Evolutionary conservation across 495 filamentous ascomycete species (phyloP).

Genomic region (Podospora bellae-mahoneyi): DNA sequence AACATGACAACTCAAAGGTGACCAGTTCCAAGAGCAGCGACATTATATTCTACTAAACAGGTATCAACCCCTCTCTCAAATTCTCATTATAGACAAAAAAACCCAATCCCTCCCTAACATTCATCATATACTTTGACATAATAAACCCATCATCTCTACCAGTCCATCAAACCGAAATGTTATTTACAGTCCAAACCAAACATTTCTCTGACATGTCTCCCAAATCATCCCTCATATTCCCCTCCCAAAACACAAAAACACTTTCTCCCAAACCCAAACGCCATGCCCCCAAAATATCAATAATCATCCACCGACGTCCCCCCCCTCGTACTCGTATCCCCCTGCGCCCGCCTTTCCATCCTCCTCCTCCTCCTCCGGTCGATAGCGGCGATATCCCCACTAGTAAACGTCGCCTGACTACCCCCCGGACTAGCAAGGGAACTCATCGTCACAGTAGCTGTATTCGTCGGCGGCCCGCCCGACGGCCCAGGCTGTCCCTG

Average conservation of each 20-base stretch:
- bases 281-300: slow-evolving; percentile 21
- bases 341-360: slow-evolving; percentile 44
- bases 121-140: not conserved
- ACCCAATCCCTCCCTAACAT: not conserved
- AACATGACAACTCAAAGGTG: not conserved
- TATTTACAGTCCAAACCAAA: not conserved
- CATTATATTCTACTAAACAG: not conserved
- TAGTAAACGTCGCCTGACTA: slow-evolving; percentile 41
- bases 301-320: slow-evolving; percentile 42
- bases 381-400: slow-evolving; percentile 29
- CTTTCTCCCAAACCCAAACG: not conserved
- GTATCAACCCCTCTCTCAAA: not conserved
- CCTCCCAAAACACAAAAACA: not conserved
- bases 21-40: not conserved
- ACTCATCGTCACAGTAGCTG: slow-evolving; percentile 39
- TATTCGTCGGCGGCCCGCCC: slow-evolving; percentile 18
- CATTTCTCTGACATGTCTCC: not conserved
- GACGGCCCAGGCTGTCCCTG: slow-evolving; percentile 45
- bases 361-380: slow-evolving; percentile 47
- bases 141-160: not conserved
- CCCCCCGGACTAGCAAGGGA: slow-evolving; percentile 34
- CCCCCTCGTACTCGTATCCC: slow-evolving; percentile 17
- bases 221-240: not conserved
- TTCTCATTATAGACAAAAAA: not conserved
- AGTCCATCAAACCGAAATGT: not conserved